Evolutionary conservation across 139 green algal species (phyloP).

Genomic region (Chlamydomonas eustigma): DNA sequence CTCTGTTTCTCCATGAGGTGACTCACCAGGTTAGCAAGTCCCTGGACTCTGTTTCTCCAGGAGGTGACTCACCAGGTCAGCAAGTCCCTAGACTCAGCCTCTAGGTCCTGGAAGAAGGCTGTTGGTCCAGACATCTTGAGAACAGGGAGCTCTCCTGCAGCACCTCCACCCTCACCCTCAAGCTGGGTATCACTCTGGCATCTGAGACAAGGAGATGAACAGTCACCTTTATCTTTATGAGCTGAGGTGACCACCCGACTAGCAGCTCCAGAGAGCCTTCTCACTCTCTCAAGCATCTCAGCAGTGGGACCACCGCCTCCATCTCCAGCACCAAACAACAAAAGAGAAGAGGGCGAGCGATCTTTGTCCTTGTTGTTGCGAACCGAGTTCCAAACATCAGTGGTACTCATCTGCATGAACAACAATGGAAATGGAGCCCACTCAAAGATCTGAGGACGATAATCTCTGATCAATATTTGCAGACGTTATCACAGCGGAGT

Average conservation of each 20-base stretch:
- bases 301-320: constrained; percentile 29
- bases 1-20: too few species aligned
- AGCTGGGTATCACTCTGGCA: neutral
- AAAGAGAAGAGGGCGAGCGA: constrained; percentile 15
- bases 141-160: constrained; percentile 7
- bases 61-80: constrained; percentile 20
- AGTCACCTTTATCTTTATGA: too few species aligned
- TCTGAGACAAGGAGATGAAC: too few species aligned
- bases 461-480: too few species aligned
- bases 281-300: constrained; percentile 28
- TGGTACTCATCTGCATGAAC: constrained; percentile 7
- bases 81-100: constrained; percentile 10
- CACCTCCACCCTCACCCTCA: neutral
- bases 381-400: constrained; percentile 9
- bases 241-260: too few species aligned
- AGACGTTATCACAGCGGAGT: too few species aligned
- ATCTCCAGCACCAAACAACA: constrained; percentile 40
- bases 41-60: too few species aligned
- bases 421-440: neutral
- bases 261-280: too few species aligned
- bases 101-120: constrained; percentile 22
- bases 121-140: neutral
- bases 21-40: too few species aligned
- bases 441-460: too few species aligned
- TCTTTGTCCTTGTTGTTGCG: constrained; percentile 32